Evolutionary conservation across 2,329 filamentous ascomycete genomes (phyloP), one percentile per base, ranked within the genome.

Genomic region (Fusarium tuaranense): DNA sequence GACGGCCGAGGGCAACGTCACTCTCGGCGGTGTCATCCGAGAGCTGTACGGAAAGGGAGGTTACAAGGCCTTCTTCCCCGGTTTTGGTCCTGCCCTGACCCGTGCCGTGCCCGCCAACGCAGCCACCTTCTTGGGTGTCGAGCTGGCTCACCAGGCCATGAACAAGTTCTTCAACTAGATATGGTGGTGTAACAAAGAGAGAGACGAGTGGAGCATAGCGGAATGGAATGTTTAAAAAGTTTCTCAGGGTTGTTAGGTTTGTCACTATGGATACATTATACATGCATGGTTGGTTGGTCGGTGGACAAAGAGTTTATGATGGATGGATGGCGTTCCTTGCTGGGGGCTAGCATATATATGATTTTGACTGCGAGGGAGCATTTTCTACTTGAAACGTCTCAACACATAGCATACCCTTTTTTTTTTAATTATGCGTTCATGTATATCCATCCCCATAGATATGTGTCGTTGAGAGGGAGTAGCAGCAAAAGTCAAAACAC

Each of bases 81-180:
- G 97, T 27, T 95, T 99, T 78, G 96, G 94, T 0, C 97, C 97
- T 2, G 97, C 97, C 4, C 89, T 99, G 82, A 93, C 95, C 13
- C 92, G 97, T 84, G 97, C 97, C 6, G 95, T 98, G 51, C 97
- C 97, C 8, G 97, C 97, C 12, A 99, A 99, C 82, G 97, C 97
- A 2, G 97, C 97, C 36, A 98, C 97, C 3, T 99, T 99, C 80
- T 84, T 95, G 79, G 94, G 94, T 13, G 94, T 97, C 9, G 94
- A 97, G 86, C 83, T 96, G 82, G 94, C 94, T 51, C 94, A 97
- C 80, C 92, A 94, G 84, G 92, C 92, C 55, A 95, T 97, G 93
- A 92, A 90, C 75, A 95, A 92, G 88, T 85, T 89, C 59, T 94
- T 96, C 81, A 74, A 59, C n/a, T 22, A 55, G 38, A 22, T 34